Evolutionary conservation across 75 land plant genomes (phyloP).

Genomic region (Sequoia sempervirens): DNA sequence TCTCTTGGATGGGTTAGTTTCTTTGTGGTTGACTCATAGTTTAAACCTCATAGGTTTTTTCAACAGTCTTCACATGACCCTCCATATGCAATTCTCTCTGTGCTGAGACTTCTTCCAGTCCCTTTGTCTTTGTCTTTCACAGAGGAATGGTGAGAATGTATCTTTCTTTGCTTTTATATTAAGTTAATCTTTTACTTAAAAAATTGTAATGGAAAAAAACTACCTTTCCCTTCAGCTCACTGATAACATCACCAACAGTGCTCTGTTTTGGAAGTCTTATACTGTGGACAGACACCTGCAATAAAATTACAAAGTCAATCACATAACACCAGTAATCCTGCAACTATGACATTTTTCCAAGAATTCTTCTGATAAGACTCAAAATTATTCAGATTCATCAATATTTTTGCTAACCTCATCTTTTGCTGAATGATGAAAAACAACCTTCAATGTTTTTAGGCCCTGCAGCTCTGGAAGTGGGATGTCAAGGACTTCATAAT

Average conservation of each 20-base stretch:
- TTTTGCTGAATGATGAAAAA: conserved; percentile 79
- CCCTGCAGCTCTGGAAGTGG: conserved; percentile 96
- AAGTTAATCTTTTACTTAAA: background rate
- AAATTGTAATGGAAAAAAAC: background rate
- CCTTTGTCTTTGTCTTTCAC: no score
- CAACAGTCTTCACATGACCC: background rate
- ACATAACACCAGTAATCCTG: background rate
- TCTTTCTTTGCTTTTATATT: background rate
- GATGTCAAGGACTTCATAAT: conserved; percentile 93
- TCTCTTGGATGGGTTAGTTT: background rate
- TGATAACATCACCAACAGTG: conserved; percentile 54
- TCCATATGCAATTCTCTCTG: background rate
- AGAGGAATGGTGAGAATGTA: background rate
- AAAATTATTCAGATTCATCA: background rate
- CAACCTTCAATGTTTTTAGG: conserved; percentile 85
- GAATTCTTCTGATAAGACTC: background rate
- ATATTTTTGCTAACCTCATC: conserved; percentile 44
- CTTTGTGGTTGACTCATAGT: background rate
- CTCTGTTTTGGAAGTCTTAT: conserved; percentile 50
- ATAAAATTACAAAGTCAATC: conserved; percentile 6
- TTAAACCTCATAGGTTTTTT: background rate
- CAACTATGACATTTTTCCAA: background rate
- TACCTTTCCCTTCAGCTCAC: conserved; percentile 48
- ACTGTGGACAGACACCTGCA: conserved; percentile 36
- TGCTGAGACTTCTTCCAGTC: background rate